Base-by-base conservation (phyloP, 768 basidiomycete species). In the Mycena galopus region DNA sequence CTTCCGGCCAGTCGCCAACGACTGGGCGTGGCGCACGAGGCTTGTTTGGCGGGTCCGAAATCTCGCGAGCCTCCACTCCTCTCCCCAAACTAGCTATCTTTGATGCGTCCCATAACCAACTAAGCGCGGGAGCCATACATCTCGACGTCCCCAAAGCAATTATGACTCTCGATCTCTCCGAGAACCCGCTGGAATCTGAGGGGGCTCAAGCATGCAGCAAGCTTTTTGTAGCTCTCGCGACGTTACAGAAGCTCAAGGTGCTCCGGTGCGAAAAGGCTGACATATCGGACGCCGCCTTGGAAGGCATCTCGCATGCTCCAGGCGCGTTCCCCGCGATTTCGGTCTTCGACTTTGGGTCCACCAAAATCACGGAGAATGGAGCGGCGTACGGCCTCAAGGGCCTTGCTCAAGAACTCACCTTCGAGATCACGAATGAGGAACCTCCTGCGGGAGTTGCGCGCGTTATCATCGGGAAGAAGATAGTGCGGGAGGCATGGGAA, bases 401-500 rank as follows among this genome's bases (percentile, higher is more conserved):
- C 1, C 78, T 92, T 71, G 82, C 85, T 58, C 88, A 90, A 78
- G 82, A 84, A 9, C 74, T 93, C 21, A 85, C 83, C 61, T 91
- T 88, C 69, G 89, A 93, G 67, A 76, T 86, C 32, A 88, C 89
- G 0, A 81, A 82, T 19, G 88, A 90, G 35, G 87, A 89, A 50
- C 88, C 89, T 10, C 83, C 85, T 4, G 83, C 84, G 44, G 91
- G 90, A 21, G 83, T 87, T 0, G 77, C 88, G 3, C 86, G 87
- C 58, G 82, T 95, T 23, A 83, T 90, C 21, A 85, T 94, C 2
- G 95, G 94, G 19, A 94, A 94, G 82, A 87, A 86, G 74, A 83
- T 94, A 29, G 77, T 93, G 67, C 90, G 90, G 77, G 94, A 96
- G 80, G 80, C 88, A 35, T 95, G 94, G 94, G 95, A 96, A 78